These are phyloP conservation scores for Dactylella cylindrospora DNA, from an alignment of 2,329 filamentous ascomycete species.

Conservation along the genomic window DNA sequence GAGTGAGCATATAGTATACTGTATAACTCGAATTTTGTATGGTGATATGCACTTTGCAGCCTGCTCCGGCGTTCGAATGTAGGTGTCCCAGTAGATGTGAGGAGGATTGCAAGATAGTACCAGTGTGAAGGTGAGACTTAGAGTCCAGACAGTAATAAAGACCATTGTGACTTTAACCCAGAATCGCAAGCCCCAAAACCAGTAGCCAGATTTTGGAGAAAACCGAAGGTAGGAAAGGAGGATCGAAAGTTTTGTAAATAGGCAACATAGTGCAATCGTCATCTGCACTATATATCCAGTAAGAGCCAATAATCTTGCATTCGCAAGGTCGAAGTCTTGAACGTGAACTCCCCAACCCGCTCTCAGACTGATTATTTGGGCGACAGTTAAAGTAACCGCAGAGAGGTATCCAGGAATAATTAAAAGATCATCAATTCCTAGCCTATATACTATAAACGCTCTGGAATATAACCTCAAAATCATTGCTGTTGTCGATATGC, in stretches of 20 bases:
- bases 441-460: conserved; percentile 17
- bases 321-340: conserved; percentile 18
- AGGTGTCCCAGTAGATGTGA: conserved; percentile 28
- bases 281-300: conserved; percentile 23
- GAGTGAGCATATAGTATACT: conserved; percentile 24
- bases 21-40: conserved; percentile 10
- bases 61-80: conserved; percentile 16
- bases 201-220: too few relatives aligned
- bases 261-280: conserved; percentile 10
- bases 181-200: conserved; percentile 16
- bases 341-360: conserved; percentile 29
- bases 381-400: conserved; percentile 6
- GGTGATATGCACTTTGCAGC: conserved; percentile 29
- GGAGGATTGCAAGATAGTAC: conserved; percentile 25
- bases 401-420: conserved; percentile 25
- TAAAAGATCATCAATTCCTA: conserved; percentile 20
- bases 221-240: conserved; percentile 26
- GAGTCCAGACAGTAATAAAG: conserved; percentile 19
- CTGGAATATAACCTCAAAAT: conserved; percentile 20
- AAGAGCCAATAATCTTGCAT: conserved; percentile 16
- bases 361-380: conserved; percentile 16
- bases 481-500: conserved; percentile 15
- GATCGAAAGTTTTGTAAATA: conserved; percentile 28
- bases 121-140: conserved; percentile 11
- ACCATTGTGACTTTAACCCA: conserved; percentile 16